phyloP scores from a whole-genome alignment of 768 basidiomycete genomes.

The Guyanaporus albipodus region DNA sequence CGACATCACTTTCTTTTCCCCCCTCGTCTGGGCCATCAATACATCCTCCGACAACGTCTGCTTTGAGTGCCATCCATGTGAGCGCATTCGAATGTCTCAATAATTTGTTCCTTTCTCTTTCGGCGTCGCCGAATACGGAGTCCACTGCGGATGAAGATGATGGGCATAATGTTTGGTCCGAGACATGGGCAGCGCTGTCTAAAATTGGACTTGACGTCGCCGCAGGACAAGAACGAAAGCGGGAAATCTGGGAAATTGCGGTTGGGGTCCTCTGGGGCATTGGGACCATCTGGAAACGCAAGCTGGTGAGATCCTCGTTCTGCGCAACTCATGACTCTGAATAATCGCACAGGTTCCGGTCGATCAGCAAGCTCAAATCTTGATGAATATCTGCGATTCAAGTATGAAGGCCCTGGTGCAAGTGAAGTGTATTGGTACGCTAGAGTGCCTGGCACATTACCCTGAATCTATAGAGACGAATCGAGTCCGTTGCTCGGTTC shows the following conservation, averaged over 20 bases:
- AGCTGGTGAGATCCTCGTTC: slow-evolving; percentile 43
- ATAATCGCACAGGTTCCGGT: slow-evolving; percentile 44
- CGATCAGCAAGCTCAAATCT: slow-evolving; percentile 54
- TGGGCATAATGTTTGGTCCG: slow-evolving; percentile 58
- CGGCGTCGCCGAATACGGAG: slow-evolving; percentile 41
- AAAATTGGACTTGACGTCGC: slow-evolving; percentile 57
- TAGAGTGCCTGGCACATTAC: slow-evolving; percentile 79
- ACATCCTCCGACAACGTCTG: slow-evolving; percentile 88
- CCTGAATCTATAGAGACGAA: slow-evolving; percentile 59
- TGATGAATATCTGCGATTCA: slow-evolving; percentile 63
- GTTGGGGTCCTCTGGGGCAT: slow-evolving; percentile 87
- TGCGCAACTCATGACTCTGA: slow-evolving; percentile 7
- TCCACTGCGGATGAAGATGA: slow-evolving; percentile 43
- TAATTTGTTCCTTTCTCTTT: slow-evolving; percentile 79
- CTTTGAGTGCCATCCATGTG: slow-evolving; percentile 77
- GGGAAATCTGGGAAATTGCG: slow-evolving; percentile 75
- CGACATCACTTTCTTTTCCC: slow-evolving; percentile 79
- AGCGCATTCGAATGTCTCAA: slow-evolving; percentile 86
- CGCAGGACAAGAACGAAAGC: slow-evolving; percentile 62
- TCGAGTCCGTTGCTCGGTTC: slow-evolving; percentile 29
- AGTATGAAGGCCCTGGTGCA: slow-evolving; percentile 51
- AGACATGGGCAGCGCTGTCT: slow-evolving; percentile 59
- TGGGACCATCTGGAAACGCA: slow-evolving; percentile 70
- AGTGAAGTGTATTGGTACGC: slow-evolving; percentile 80
- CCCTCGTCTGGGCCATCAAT: slow-evolving; percentile 63